phyloP scores from a whole-genome alignment of 306 rosid genomes.

The Hylodesmum podocarpum region DNA sequence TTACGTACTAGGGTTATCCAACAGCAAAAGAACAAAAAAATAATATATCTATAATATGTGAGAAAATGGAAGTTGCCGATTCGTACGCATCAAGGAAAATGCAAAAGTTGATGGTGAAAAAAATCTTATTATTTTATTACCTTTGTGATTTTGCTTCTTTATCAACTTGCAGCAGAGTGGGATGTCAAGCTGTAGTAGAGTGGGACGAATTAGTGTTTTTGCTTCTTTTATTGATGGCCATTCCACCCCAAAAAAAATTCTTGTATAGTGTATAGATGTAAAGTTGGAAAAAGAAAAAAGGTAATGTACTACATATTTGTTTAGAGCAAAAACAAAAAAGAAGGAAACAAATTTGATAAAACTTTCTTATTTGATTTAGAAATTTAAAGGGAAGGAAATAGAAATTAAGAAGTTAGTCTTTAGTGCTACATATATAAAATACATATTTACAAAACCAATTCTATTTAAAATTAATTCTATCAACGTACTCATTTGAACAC shows the following conservation, averaged over 20 bases:
- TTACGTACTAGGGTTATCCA: neutral
- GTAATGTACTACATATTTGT: no score
- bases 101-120: neutral
- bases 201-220: no score
- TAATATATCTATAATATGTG: neutral
- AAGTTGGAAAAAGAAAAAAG: neutral
- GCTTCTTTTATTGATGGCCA: no score
- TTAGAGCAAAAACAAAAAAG: neutral
- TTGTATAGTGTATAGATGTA: no score
- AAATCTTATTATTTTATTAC: conserved; percentile 9
- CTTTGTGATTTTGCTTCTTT: conserved; percentile 8
- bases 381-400: neutral
- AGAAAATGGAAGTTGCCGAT: conserved; percentile 16
- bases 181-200: conserved; percentile 25
- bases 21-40: neutral
- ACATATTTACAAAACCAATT: no score
- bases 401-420: neutral
- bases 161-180: neutral
- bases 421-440: no score
- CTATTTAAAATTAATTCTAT: no score
- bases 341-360: neutral
- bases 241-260: no score
- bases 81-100: neutral
- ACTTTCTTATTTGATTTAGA: neutral
- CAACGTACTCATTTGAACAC: no score